Evolutionary conservation across 257 asterid genomes (phyloP).

Genomic region (Solanum corneliomulleri): DNA sequence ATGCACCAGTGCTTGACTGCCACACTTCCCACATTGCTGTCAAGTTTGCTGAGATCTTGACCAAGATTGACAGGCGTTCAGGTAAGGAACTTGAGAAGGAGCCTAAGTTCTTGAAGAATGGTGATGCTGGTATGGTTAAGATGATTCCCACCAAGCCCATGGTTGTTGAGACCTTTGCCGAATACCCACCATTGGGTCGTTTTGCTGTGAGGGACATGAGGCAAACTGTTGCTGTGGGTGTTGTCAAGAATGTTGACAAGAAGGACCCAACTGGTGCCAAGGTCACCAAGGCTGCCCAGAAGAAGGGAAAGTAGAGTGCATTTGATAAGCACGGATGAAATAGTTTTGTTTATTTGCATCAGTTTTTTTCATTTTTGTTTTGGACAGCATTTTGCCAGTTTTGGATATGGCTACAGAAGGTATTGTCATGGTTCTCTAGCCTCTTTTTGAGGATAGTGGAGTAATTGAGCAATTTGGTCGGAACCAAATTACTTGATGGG

Average conservation of each 20-base stretch:
- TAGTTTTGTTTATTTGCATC: background rate
- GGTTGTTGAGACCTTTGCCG: constrained; percentile 62
- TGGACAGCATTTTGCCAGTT: background rate
- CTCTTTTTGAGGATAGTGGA: background rate
- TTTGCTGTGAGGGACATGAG: constrained; percentile 71
- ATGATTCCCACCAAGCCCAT: constrained; percentile 76
- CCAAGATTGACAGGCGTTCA: background rate
- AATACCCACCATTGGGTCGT: constrained; percentile 58
- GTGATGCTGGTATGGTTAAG: constrained; percentile 63
- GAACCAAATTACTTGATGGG: background rate
- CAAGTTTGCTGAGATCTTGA: background rate
- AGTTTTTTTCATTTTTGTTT: background rate
- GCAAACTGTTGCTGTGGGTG: constrained; percentile 73
- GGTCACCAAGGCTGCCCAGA: constrained; percentile 73
- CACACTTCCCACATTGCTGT: constrained; percentile 42
- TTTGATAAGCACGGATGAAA: background rate
- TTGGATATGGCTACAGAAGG: background rate
- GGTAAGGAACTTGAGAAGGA: constrained; percentile 12
- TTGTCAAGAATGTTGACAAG: constrained; percentile 58
- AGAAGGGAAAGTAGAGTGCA: constrained; percentile 41
- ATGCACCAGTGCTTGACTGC: constrained; percentile 58
- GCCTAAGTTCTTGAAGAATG: constrained; percentile 66
- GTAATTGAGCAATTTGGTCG: background rate
- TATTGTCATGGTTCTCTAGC: background rate
- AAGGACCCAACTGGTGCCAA: constrained; percentile 65